Evolutionary conservation across 495 filamentous ascomycete genomes (phyloP).

Genomic region (Chaetomidium leptoderma): DNA sequence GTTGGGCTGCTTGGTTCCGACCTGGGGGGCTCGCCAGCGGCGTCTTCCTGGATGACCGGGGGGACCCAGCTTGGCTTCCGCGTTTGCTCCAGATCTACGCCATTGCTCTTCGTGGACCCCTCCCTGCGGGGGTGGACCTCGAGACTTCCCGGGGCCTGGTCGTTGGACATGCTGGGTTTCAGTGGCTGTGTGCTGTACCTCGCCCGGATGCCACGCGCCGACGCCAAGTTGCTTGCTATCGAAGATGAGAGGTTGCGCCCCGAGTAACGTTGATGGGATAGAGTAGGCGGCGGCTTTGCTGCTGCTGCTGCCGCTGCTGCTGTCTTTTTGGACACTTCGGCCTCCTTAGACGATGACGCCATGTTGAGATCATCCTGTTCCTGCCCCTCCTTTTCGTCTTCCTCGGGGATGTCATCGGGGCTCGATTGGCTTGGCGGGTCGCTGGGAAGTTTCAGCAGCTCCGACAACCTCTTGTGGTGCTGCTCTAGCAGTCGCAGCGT

Average conservation of each 20-base stretch:
- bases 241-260: constrained; percentile 70
- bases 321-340: constrained; percentile 29
- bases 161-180: constrained; percentile 66
- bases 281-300: constrained; percentile 44
- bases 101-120: constrained; percentile 36
- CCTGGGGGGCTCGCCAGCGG: constrained; percentile 24
- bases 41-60: constrained; percentile 31
- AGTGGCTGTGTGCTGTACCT: constrained; percentile 58
- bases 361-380: constrained; percentile 15
- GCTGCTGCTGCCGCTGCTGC: background rate
- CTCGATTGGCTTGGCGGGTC: constrained; percentile 50
- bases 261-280: constrained; percentile 47
- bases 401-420: constrained; percentile 37
- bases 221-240: constrained; percentile 86
- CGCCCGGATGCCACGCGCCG: constrained; percentile 78
- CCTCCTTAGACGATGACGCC: constrained; percentile 19
- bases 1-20: constrained; percentile 5
- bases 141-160: constrained; percentile 71
- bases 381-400: constrained; percentile 35
- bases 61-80: constrained; percentile 46
- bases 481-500: constrained; percentile 79
- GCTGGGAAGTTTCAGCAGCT: constrained; percentile 67
- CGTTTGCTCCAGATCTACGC: constrained; percentile 33
- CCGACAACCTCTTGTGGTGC: constrained; percentile 76
- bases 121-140: constrained; percentile 53